A percentile compares a stretch with the other conserved stretches of the same genome.
Conservation (phyloP, 2,329 filamentous ascomycete genomes). For the Allantophomopsis cytisporea region DNA sequence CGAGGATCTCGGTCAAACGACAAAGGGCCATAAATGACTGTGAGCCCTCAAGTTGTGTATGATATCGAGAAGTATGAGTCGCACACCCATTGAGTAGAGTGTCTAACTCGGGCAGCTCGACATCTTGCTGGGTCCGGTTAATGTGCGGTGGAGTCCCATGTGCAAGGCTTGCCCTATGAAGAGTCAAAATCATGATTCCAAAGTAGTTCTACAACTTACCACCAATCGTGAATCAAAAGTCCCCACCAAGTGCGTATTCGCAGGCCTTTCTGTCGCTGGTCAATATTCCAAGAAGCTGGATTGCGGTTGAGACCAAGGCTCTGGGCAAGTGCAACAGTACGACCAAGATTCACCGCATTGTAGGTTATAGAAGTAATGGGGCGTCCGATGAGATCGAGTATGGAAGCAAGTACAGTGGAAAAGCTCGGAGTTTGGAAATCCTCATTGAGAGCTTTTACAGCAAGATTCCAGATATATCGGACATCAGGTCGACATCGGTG, state of each 20-base stretch:
- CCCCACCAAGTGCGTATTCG: constrained; percentile 43
- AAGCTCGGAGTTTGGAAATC: constrained; percentile 45
- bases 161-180: constrained; percentile 10
- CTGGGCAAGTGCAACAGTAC: constrained; percentile 36
- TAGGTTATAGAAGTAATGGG: constrained; percentile 46
- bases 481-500: constrained; percentile 37
- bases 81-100: constrained; percentile 3
- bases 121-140: constrained; percentile 9
- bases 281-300: constrained; percentile 36
- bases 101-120: constrained; percentile 7
- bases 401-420: constrained; percentile 39
- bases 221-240: constrained; percentile 37
- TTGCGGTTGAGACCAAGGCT: constrained; percentile 40
- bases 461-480: constrained; percentile 48
- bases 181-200: not conserved
- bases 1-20: constrained; percentile 8
- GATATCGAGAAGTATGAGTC: constrained; percentile 1
- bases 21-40: constrained; percentile 9
- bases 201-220: constrained; percentile 21
- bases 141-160: constrained; percentile 10
- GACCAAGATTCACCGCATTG: constrained; percentile 35
- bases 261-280: constrained; percentile 31
- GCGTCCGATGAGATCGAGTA: constrained; percentile 45
- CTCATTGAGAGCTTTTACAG: constrained; percentile 42
- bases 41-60: not conserved